Base-by-base conservation (phyloP, 768 basidiomycete genomes). In the Mrakia hoshinonis region DNA sequence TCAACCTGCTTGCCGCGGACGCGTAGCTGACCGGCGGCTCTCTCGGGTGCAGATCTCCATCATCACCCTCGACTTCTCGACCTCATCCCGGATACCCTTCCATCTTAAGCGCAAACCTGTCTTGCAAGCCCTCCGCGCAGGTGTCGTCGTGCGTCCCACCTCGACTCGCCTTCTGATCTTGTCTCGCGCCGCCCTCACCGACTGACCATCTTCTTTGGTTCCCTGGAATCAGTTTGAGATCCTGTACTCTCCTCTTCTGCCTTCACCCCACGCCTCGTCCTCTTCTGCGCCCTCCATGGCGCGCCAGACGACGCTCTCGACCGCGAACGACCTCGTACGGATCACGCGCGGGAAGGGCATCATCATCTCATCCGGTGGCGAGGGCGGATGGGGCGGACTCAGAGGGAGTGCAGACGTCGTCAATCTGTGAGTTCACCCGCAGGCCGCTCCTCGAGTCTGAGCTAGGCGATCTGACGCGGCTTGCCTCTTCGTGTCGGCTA, bases 41-140 rank as follows among this genome's bases (percentile, higher is more conserved):
- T n/a, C n/a, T n/a, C n/a, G n/a, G n/a, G n/a, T n/a, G n/a, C n/a
- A 99, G 79, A 97, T 99, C 77, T 92, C 91, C 78, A 47, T 72
- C 58, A 72, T 72, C 70, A 72, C 64, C 10, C 51, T 72, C 22
- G 26, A 29, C 31, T 65, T 72, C 58, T 24, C 55, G 29, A 24
- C 31, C 26, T 12, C 63, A 24, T 24, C 47, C 20, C 38, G 67
- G 49, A 10, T 31, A 1, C 72, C 72, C 11, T 73, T 67, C 52
- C 58, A 68, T 60, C 62, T 73, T 29, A 73, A 68, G 26, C 60
- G 72, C 20, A 73, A 73, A 58, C 67, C 60, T 7, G 55, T 73
- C 38, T 36, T 73, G 7, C 65, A 67, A 52, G 72, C 72, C 9
- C 36, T 73, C 31, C 92, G 90, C 74, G 86, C 91, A 26, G 85